Base-by-base conservation (phyloP, 805 yeast genomes). In the Starmerella floricola region DNA sequence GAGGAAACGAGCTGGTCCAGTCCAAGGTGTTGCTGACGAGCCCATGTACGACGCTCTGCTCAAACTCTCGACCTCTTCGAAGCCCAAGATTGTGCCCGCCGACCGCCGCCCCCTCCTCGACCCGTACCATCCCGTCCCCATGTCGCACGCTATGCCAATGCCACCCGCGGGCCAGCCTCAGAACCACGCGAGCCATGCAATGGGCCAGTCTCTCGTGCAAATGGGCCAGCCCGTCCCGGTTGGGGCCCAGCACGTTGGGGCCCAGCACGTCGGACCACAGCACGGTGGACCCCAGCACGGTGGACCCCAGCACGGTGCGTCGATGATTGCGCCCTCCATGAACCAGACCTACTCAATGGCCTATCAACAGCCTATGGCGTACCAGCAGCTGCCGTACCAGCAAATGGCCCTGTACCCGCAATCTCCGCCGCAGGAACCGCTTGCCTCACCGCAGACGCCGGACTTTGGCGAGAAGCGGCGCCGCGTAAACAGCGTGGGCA, bases 401-500 rank as follows among this genome's bases (percentile, higher is more conserved):
- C 26, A 23, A 10, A 23, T 23, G 26, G 26, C 31, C 23, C 23
- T 40, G 12, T 42, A 28, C 29, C 50, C 47, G 28, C 50, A 46
- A 15, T 45, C 46, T 16, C 46, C 52, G 4, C 49, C 48, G 2
- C 42, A 41, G 16, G 52, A 51, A 24, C 41, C 42, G 36, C 24
- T 30, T 16, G 20, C 28, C 21, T 31, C 31, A 2, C 36, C 39
- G 6, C 37, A 37, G 26, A 31, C 18, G 16, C 28, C 32, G 13
- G 50, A 40, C 12, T 34, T 34, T 6, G 50, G 50, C 24, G 48
- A 47, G 42, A 47, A 47, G 40, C 41, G 50, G 11, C 40, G 50
- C 1, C 45, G 48, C 6, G 46, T 44, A 8, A 33, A 10, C 24
- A 44, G 45, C 49, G 8, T 35, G 36, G 42, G 35, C 5, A 48